Evolutionary conservation across 2,329 filamentous ascomycete genomes (phyloP), one percentile per base, ranked within the genome.

Genomic region (Aspergillaceae sp.): DNA sequence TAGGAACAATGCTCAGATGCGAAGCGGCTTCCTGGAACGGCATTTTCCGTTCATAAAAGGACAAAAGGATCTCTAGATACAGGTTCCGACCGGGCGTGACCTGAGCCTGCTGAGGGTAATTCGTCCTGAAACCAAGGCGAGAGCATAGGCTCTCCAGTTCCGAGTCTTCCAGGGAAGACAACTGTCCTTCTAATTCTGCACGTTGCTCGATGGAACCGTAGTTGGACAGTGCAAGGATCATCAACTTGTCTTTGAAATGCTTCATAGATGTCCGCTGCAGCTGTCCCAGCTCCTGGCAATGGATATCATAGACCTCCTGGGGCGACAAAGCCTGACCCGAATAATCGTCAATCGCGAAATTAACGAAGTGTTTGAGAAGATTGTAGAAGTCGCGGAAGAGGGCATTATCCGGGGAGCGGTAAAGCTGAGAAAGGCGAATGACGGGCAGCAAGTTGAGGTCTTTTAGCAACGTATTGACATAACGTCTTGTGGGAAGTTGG

Each of bases 261-360:
- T 84, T 89, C 57, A 94, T 75, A 26, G 84, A 80, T 41, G 82
- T 79, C 48, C 87, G 72, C 65, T 98, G 94, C 44, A 98, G 70
- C 44, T 77, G 82, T n/a, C 84, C 86, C 9, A 98, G 73, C 7
- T 76, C 74, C 35, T 79, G 75, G 65, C 88, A 94, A 64, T 96
- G 89, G 19, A 76, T 76, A 52, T 92, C 85, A 57, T 91, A 90
- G 26, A 86, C 82, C 61, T 89, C 83, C 36, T 82, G 76, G 28
- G 75, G 75, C 44, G 78, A 86, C 47, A 88, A 72, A 61, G 94
- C 87, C 30, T 79, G 76, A 10, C 89, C 90, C 3, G 85, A 89
- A 61, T 94, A 86, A 58, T 97, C 92, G 61, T 97, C 87, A 51
- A 98, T 86, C 0, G 87, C 80, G 58, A 98, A 98, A 59, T 84